These are phyloP conservation scores for Hibiscus trionum DNA, from an alignment of 345 rosid genomes.

Conservation along the genomic window DNA sequence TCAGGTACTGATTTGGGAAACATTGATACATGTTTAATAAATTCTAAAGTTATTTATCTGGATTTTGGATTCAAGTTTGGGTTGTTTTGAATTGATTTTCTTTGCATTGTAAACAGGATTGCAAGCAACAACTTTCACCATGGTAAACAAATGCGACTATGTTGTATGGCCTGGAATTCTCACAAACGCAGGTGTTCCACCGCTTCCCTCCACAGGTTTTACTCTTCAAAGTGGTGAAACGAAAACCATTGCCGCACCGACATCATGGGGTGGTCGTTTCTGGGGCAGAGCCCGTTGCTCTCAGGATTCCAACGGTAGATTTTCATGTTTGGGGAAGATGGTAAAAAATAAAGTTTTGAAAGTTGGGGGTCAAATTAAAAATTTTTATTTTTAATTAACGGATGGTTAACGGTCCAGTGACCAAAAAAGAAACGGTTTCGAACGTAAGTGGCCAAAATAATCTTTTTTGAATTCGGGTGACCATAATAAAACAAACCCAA, in stretches of 20 bases:
- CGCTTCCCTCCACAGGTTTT: neutral
- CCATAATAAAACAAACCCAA: too few relatives aligned
- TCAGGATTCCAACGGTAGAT: neutral
- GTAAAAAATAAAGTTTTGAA: too few relatives aligned
- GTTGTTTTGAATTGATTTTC: neutral
- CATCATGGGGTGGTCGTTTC: constrained; percentile 2
- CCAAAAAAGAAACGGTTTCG: too few relatives aligned
- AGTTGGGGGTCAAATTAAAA: too few relatives aligned
- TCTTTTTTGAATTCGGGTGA: too few relatives aligned
- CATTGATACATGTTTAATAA: neutral
- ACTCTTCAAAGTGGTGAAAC: neutral
- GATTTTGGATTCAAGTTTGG: neutral
- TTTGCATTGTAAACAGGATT: neutral
- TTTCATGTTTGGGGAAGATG: neutral
- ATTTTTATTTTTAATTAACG: too few relatives aligned
- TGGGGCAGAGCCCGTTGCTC: neutral
- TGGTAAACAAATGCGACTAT: neutral
- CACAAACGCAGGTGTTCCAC: neutral
- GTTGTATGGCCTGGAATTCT: constrained; percentile 1
- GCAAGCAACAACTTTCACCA: neutral
- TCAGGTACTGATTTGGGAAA: neutral
- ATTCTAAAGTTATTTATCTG: neutral
- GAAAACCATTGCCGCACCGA: neutral
- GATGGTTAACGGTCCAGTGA: too few relatives aligned
- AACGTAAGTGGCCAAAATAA: too few relatives aligned